Conservation (phyloP, 371 early-diverging fungal genomes). For the Rhizopus sp. region DNA sequence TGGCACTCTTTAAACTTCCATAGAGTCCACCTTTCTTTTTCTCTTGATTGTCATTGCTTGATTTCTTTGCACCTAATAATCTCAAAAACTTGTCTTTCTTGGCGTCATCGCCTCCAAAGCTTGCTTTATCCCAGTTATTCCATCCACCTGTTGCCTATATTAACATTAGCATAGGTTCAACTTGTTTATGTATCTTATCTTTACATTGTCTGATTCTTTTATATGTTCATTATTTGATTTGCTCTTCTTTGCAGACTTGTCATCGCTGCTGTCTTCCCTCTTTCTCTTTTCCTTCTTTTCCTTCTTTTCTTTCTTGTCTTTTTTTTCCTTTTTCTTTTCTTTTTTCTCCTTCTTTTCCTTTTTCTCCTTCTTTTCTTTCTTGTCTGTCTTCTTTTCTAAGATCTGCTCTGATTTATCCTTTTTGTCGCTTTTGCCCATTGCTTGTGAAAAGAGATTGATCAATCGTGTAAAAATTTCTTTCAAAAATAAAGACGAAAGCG, state of each 20-base stretch:
- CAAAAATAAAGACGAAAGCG: background rate
- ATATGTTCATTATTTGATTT: background rate
- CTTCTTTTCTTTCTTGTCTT: slow-evolving; percentile 3
- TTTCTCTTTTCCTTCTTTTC: slow-evolving; percentile 3
- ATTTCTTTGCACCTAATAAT: slow-evolving; percentile 48
- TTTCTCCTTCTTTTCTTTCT: slow-evolving; percentile 2
- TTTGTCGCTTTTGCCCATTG: background rate
- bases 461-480: background rate
- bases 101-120: slow-evolving; percentile 47
- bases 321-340: slow-evolving; percentile 4
- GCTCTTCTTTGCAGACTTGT: background rate
- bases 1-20: slow-evolving; percentile 45
- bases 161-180: background rate
- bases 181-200: background rate
- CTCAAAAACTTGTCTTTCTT: slow-evolving; percentile 52
- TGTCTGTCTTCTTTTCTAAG: background rate
- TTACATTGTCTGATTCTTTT: background rate
- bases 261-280: background rate
- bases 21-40: slow-evolving; percentile 41
- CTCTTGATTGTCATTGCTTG: slow-evolving; percentile 11
- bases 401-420: background rate
- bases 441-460: background rate
- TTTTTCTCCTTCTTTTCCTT: slow-evolving; percentile 6
- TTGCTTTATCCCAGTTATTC: slow-evolving; percentile 55
- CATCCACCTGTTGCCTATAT: slow-evolving; percentile 23